Evolutionary conservation across 768 basidiomycete species (phyloP).

Genomic region (Termitomyces sp.): DNA sequence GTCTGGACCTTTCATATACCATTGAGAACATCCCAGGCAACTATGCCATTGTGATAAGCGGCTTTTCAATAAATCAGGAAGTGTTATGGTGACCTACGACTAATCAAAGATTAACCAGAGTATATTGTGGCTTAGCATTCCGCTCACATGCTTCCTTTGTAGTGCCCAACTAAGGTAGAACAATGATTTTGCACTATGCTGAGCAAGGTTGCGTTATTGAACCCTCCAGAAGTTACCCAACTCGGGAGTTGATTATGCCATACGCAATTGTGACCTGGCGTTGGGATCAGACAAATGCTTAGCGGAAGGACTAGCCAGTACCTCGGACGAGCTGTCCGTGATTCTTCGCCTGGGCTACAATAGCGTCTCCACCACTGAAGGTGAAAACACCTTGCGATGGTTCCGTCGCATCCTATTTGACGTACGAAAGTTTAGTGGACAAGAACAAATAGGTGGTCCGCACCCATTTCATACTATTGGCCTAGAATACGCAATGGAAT

Average conservation of each 20-base stretch:
- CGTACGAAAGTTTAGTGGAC: background rate
- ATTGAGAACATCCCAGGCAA: conserved; percentile 43
- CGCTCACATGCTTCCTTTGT: conserved; percentile 47
- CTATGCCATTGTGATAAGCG: conserved; percentile 25
- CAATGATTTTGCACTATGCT: conserved; percentile 48
- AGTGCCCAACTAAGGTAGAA: conserved; percentile 47
- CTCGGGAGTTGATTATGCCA: conserved; percentile 52
- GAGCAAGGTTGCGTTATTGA: conserved; percentile 36
- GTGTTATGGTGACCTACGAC: background rate
- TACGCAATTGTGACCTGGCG: conserved; percentile 42
- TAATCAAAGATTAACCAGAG: background rate
- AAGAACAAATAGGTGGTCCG: background rate
- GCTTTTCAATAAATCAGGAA: background rate
- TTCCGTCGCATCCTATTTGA: conserved; percentile 47
- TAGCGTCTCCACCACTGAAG: conserved; percentile 41
- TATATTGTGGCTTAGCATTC: no score
- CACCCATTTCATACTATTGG: conserved; percentile 63
- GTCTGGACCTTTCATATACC: conserved; percentile 12
- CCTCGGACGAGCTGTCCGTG: conserved; percentile 49
- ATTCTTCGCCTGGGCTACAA: conserved; percentile 41
- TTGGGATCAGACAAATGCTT: background rate
- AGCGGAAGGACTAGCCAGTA: background rate
- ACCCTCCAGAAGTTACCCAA: conserved; percentile 45
- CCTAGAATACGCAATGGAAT: conserved; percentile 15
- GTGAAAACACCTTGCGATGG: conserved; percentile 44